Conservation (phyloP, 2,329 filamentous ascomycete genomes). For the Penicillium sp. region DNA sequence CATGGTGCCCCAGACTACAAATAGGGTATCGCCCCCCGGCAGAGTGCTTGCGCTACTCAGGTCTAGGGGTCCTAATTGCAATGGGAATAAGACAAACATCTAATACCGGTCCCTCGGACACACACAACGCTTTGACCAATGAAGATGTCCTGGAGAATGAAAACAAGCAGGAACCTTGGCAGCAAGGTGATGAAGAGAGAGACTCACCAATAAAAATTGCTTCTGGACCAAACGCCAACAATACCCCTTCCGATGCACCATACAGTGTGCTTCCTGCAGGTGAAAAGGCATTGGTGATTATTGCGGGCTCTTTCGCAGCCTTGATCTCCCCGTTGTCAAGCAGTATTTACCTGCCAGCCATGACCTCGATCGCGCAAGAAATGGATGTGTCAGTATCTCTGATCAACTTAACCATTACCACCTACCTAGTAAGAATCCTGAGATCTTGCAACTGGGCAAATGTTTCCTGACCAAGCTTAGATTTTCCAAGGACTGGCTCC, state of each 20-base stretch:
- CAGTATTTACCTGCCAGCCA: conserved; percentile 39
- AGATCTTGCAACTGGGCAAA: background rate
- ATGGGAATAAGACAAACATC: no score
- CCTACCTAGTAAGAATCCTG: conserved; percentile 42
- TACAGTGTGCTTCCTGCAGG: background rate
- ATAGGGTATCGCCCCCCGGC: background rate
- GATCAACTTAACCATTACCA: conserved; percentile 33
- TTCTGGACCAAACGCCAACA: background rate
- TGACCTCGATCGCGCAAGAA: conserved; percentile 34
- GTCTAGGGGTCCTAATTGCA: no score
- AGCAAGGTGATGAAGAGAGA: background rate
- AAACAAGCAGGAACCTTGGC: background rate
- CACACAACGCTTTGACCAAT: background rate
- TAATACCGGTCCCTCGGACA: background rate
- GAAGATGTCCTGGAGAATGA: background rate
- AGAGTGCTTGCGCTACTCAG: background rate
- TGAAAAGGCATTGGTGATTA: background rate
- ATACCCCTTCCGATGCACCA: background rate
- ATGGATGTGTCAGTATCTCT: conserved; percentile 26
- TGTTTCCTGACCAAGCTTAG: conserved; percentile 8
- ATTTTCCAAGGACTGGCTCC: conserved; percentile 64
- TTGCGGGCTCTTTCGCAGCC: conserved; percentile 13
- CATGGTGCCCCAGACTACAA: background rate
- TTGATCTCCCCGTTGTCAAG: conserved; percentile 21
- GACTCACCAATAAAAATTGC: background rate